Evolutionary conservation across 1,284 basidiomycete genomes (phyloP), one percentile per base, ranked within the genome.

Genomic region (Wallemia mellicola): DNA sequence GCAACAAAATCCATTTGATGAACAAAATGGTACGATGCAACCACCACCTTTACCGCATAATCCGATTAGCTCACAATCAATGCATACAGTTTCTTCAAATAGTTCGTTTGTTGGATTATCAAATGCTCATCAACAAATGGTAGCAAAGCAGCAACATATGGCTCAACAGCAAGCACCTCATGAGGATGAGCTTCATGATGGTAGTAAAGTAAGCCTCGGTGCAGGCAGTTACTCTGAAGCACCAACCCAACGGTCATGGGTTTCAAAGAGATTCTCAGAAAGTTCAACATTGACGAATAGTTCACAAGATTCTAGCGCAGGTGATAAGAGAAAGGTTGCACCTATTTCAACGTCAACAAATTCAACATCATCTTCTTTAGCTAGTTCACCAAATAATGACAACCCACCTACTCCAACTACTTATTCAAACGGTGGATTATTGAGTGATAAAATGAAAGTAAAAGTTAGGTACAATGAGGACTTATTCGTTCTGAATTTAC

Each of bases 401-500:
- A 61, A 28, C 48, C 48, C 27, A 25, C 32, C 58, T 32, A 60
- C 61, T 9, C 59, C 58, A 48, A 60, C 58, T 24, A 65, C 64
- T 38, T 61, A 62, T 24, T 62, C 61, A n/a, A 63, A 61, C n/a
- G 54, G 62, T 28, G 60, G 60, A 28, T 61, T 59, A 60, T 56
- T 24, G 27, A 54, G 57, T 15, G 59, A 63, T 28, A 77, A 78
- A 25, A 80, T 88, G 38, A 83, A 86, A 69, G 80, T 89, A 66
- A 87, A 87, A 70, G 84, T 92, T 60, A 80, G 82, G 69, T 88
- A 81, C 73, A 78, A 82, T 65, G 81, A 87, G 64, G 89, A 94
- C 67, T 81, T 87, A 59, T 94, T 91, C 68, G 82, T 89, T 62
- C 85, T 96, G 62, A 85, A 88, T 68, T 84, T 92, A 14, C 76